Evolutionary conservation across 2,329 filamentous ascomycete genomes (phyloP).

Genomic region (Ambrosiella xylebori): DNA sequence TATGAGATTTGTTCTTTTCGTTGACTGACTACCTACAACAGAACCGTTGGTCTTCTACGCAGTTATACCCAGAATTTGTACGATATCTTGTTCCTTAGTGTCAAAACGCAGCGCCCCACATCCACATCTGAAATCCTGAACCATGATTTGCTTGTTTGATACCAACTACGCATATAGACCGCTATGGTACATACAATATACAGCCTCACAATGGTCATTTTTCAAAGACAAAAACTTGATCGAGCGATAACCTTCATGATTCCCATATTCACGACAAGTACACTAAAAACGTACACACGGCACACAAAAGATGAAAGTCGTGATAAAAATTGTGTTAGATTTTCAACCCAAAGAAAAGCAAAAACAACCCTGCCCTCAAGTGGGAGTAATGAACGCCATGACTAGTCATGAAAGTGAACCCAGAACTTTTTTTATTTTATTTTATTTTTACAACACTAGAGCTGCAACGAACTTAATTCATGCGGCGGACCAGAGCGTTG

Average conservation of each 20-base stretch:
- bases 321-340: slow-evolving; percentile 10
- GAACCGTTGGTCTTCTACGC: too few species aligned
- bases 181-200: background rate
- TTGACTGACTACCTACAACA: too few species aligned
- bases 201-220: background rate
- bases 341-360: slow-evolving; percentile 9
- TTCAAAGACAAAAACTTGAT: background rate
- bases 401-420: slow-evolving; percentile 19
- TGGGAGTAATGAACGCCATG: slow-evolving; percentile 14
- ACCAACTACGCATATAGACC: background rate
- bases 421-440: slow-evolving; percentile 17
- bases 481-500: slow-evolving; percentile 89
- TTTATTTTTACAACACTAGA: slow-evolving; percentile 14
- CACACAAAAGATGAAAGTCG: background rate
- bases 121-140: background rate
- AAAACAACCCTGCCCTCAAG: slow-evolving; percentile 13
- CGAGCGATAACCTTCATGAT: background rate
- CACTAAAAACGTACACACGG: background rate
- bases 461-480: slow-evolving; percentile 54
- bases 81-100: background rate
- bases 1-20: background rate
- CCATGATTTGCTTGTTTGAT: background rate
- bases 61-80: background rate
- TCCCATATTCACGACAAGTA: background rate
- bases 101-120: background rate